Evolutionary conservation across 805 yeast genomes (phyloP).

Genomic region (Kregervanrija pseudodelftensis): DNA sequence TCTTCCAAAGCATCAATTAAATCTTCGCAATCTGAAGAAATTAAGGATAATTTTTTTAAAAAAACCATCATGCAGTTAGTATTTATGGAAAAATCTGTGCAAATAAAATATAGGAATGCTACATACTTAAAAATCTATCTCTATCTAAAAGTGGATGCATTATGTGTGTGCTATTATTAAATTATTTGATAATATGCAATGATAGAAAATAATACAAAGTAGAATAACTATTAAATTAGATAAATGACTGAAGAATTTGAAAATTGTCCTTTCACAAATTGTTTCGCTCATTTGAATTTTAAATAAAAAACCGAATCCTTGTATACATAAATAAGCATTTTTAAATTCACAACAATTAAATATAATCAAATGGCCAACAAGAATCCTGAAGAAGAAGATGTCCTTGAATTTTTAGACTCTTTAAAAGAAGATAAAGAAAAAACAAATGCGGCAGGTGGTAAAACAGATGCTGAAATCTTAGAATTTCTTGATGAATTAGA

Average conservation of each 20-base stretch:
- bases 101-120: too few relatives aligned
- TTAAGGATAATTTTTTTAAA: neutral
- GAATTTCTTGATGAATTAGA: constrained; percentile 65
- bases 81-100: too few relatives aligned
- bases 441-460: constrained; percentile 22
- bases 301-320: too few relatives aligned
- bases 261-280: too few relatives aligned
- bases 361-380: neutral
- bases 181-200: too few relatives aligned
- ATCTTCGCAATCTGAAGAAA: constrained; percentile 57
- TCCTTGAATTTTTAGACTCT: constrained; percentile 71
- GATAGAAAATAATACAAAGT: too few relatives aligned
- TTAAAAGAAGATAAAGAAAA: constrained; percentile 48
- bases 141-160: constrained; percentile 29
- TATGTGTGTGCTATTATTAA: constrained; percentile 1
- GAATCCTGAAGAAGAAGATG: constrained; percentile 51
- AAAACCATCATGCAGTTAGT: neutral
- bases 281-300: too few relatives aligned
- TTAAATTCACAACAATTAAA: neutral
- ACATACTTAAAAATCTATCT: constrained; percentile 26
- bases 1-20: constrained; percentile 83
- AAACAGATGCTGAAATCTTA: constrained; percentile 44
- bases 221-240: too few relatives aligned
- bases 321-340: neutral
- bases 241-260: too few relatives aligned